Evolutionary conservation across 106 monocot species (phyloP), one percentile per base, ranked within the genome.

Genomic region (Acorus calamus): DNA sequence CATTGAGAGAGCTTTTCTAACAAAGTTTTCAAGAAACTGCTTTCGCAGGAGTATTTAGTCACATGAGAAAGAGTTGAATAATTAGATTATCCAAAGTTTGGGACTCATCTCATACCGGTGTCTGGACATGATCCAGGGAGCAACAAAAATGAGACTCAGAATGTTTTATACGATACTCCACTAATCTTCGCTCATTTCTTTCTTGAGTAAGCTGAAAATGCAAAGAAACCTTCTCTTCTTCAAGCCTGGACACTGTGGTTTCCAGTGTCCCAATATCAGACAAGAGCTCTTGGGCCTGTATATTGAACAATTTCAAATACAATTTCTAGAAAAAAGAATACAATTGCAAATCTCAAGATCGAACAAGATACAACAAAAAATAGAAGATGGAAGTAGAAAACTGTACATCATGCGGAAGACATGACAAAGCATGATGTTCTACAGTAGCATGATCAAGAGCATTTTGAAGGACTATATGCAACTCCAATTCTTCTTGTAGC

Each of bases 141-240:
- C 52, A 68, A 7, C 54, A 52, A 50, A 62, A 52, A 44, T 62
- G 46, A 59, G 80, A 57, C 3, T 72, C 60, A 11, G 76, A 69
- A 54, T 89, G 81, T 61, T 85, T 87, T 52, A 87, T 42, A 46
- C 60, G 78, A 68, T 84, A 87, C 73, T 84, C 84, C 10, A 63
- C 71, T 64, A 96, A 76, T 43, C 76, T 79, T 61, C 90, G 74
- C 65, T 96, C 90, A 71, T 87, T 87, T 83, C 94, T 82, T 80
- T 90, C 94, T 63, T 91, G 94, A 71, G 87, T 85, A 47, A 96
- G 76, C 69, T 91, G 87, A 69, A 69, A 84, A 72, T 87, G 84
- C 73, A 91, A 74, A 65, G 80, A 80, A 5, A 75, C 62, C 44
- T 78, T 71, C 68, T 91, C 87, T 71, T 87, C 84, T 78, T 90